These are phyloP conservation scores for Xylaria palmicola DNA, from an alignment of 495 filamentous ascomycete genomes.

Conservation along the genomic window DNA sequence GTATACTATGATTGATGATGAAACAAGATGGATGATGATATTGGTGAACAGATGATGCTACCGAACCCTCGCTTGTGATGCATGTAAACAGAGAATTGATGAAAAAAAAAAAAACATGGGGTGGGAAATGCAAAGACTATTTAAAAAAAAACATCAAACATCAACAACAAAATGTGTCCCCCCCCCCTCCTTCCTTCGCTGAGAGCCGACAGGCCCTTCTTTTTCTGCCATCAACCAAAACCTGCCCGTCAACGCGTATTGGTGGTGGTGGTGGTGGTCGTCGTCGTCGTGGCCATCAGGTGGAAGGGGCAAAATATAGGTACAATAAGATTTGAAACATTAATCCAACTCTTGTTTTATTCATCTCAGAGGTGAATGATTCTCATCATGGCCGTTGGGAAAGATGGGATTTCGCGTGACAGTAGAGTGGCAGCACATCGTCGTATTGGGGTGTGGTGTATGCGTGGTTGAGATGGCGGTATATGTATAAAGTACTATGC, in stretches of 20 bases:
- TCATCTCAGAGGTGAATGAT: slow-evolving; percentile 3
- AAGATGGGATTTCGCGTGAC: too few relatives aligned
- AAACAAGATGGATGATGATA: slow-evolving; percentile 1
- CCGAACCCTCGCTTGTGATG: slow-evolving; percentile 12
- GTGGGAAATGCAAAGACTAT: too few relatives aligned
- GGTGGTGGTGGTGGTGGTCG: background rate
- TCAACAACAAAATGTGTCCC: too few relatives aligned
- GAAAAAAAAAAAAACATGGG: background rate
- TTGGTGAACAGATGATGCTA: slow-evolving; percentile 4
- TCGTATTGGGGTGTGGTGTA: background rate
- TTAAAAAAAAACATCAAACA: too few relatives aligned
- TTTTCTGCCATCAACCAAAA: too few relatives aligned
- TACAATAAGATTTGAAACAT: slow-evolving; percentile 3
- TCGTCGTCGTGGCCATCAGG: too few relatives aligned
- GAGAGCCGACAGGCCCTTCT: too few relatives aligned
- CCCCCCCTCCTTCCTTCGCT: too few relatives aligned
- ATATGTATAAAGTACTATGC: background rate
- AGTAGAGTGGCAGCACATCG: too few relatives aligned
- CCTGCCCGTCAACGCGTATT: background rate
- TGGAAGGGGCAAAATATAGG: background rate
- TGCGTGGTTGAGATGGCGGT: background rate
- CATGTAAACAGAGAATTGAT: background rate
- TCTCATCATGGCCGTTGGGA: background rate
- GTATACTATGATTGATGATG: slow-evolving; percentile 7
- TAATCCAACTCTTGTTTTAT: slow-evolving; percentile 9